A percentile compares a stretch with the other conserved stretches of the same genome.
phyloP scores from a whole-genome alignment of 163 green algal genomes.

The Chlorella variabilis region DNA sequence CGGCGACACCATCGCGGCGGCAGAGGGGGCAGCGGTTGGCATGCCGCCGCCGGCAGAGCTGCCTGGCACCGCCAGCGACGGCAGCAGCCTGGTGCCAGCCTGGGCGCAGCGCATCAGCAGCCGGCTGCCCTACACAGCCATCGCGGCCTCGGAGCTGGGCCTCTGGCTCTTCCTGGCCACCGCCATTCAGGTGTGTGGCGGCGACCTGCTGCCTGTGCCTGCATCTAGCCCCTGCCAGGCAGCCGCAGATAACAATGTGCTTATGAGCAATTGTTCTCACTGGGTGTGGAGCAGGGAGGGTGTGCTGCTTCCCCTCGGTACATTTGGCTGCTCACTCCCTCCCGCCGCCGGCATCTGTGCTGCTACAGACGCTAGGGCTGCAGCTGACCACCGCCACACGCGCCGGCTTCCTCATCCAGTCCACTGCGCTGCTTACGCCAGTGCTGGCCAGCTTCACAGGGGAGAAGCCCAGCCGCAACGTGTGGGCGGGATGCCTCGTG shows the following conservation, averaged over 20 bases:
- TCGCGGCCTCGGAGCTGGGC: constrained; percentile 51
- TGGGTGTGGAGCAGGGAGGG: too few relatives aligned
- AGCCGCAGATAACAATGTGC: too few relatives aligned
- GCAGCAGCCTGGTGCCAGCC: neutral
- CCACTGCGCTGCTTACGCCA: constrained; percentile 61
- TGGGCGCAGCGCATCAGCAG: neutral
- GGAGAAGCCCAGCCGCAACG: constrained; percentile 14
- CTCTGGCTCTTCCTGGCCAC: constrained; percentile 51
- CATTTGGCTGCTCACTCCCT: neutral
- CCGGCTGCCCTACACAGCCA: constrained; percentile 6
- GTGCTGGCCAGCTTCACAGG: constrained; percentile 39
- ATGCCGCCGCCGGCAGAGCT: neutral
- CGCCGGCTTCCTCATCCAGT: constrained; percentile 67
- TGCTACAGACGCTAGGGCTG: constrained; percentile 56
- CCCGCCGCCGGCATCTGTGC: neutral
- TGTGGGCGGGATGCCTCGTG: constrained; percentile 49
- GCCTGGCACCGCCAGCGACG: constrained; percentile 10
- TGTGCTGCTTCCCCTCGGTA: neutral
- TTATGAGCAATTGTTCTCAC: too few relatives aligned
- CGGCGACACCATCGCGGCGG: neutral
- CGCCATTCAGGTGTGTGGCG: constrained; percentile 33
- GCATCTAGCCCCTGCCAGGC: too few relatives aligned
- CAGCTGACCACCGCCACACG: constrained; percentile 57
- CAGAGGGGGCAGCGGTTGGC: neutral
- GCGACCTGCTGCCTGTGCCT: too few relatives aligned